Percentiles rank a stretch among this genome's conserved stretches.
Evolutionary conservation across 78 protist genomes (phyloP).

Genomic region (Monosiga brevicollis): DNA sequence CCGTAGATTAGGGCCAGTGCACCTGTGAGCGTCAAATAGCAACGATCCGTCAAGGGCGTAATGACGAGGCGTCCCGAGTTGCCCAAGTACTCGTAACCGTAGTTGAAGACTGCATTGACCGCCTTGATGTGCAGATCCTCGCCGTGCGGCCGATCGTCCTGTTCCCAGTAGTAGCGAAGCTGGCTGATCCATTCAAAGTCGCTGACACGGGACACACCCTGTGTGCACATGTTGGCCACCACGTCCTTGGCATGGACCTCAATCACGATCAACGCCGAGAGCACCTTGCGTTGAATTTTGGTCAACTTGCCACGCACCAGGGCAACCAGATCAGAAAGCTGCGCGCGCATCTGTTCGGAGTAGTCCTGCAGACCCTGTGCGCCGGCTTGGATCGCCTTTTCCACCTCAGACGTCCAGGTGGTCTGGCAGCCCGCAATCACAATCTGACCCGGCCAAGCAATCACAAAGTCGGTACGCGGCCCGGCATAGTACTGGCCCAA

Average conservation of each 20-base stretch:
- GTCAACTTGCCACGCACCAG: conserved; percentile 40
- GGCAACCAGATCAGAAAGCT: conserved; percentile 27
- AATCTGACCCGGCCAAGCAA: conserved; percentile 13
- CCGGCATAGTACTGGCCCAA: conserved; percentile 1
- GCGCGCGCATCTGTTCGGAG: background rate
- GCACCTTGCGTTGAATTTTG: conserved; percentile 17
- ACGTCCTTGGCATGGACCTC: conserved; percentile 78
- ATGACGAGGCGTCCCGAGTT: conserved; percentile 65
- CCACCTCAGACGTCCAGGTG: conserved; percentile 58
- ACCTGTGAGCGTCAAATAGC: conserved; percentile 62
- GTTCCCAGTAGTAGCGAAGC: conserved; percentile 60
- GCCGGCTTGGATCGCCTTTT: conserved; percentile 43
- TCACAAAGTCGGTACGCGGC: conserved; percentile 16
- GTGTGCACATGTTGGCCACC: conserved; percentile 21
- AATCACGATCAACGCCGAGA: conserved; percentile 58
- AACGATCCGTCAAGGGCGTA: conserved; percentile 74
- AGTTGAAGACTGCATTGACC: conserved; percentile 32
- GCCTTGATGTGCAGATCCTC: conserved; percentile 30
- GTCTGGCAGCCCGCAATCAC: conserved; percentile 42
- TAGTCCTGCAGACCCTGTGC: conserved; percentile 36
- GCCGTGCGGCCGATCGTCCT: conserved; percentile 18
- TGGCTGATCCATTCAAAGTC: conserved; percentile 73
- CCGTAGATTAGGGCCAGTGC: conserved; percentile 66
- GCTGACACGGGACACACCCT: background rate
- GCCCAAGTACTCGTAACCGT: conserved; percentile 81